Evolutionary conservation across 495 filamentous ascomycete genomes (phyloP).

Genomic region (Neurospora pannonica): DNA sequence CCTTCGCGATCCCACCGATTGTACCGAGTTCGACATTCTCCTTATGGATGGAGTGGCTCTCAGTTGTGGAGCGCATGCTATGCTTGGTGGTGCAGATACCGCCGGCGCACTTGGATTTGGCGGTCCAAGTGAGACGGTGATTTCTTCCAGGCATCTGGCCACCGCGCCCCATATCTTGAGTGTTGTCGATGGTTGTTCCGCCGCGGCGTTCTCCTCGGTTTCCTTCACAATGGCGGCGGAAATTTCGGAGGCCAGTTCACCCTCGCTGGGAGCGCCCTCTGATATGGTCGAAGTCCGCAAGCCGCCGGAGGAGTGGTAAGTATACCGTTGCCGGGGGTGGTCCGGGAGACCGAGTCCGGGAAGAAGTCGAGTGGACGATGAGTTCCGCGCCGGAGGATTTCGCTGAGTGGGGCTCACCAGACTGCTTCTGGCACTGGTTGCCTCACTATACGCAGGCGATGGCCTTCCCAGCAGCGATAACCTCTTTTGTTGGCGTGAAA

Average conservation of each 20-base stretch:
- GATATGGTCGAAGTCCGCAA: neutral
- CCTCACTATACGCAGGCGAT: neutral
- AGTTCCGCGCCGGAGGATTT: neutral
- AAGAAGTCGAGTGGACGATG: neutral
- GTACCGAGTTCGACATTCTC: neutral
- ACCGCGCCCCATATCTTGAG: conserved; percentile 2
- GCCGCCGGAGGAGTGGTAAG: neutral
- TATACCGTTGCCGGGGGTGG: neutral
- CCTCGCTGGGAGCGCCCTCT: neutral
- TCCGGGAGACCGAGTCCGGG: neutral
- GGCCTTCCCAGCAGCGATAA: neutral
- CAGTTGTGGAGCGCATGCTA: neutral
- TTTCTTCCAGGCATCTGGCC: conserved; percentile 3
- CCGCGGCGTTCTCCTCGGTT: neutral
- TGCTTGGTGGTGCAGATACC: neutral
- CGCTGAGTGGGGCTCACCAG: neutral
- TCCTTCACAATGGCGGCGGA: neutral
- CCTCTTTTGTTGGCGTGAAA: neutral
- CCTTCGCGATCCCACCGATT: neutral
- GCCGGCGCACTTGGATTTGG: neutral
- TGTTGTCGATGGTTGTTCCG: neutral
- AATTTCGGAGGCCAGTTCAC: neutral
- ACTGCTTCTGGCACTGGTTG: neutral
- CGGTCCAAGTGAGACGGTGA: neutral
- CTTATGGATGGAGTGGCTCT: neutral